Base-by-base conservation (phyloP, 2,329 filamentous ascomycete species). In the Emergomyces orientalis region DNA sequence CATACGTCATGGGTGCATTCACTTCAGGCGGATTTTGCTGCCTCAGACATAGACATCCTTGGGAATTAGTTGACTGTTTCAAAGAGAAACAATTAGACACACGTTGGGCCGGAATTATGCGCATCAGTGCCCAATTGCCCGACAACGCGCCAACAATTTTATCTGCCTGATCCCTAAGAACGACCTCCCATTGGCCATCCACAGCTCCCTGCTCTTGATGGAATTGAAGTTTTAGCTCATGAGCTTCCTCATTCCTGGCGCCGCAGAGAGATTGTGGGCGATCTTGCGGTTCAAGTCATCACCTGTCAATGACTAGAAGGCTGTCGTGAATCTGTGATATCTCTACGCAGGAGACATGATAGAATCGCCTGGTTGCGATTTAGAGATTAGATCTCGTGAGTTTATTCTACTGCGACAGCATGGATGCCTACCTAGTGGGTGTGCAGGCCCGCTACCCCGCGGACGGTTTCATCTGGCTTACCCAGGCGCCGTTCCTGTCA, bases 101-200 rank as follows among this genome's bases (percentile, higher is more conserved):
- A 39, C 25, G 47, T 59, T 59, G 56, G 56, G 56, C 56, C 14
- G 56, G 56, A 59, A 59, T 47, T 14, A 45, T 59, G 56, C 41
- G 56, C 56, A 59, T 59, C 41, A 34, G 41, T 59, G 56, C 56
- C 56, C 56, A 59, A 59, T 47, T 34, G 56, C 56, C 56, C 56
- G 30, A 59, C 27, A 30, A 5, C 27, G 14, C 19, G 17, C 17
- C 22, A 41, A 11, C 8, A 25, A 47, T 27, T 13, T 59, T 59
- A 17, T 27, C 56, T 45, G 56, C 56, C 39, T 47, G 41, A 59
- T 32, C 39, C 25, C 25, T 59, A 4, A 59, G 39, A 13, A 45
- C 19, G 14, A 2, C 37, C 13, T 14, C 27, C 41, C 41, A 59
- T 59, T 59, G 56, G 56, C 7, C 19, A 30, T 47, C 41, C 27